Percentiles rank a stretch among this genome's conserved stretches.
These are phyloP conservation scores for Sarcodon aspratus DNA, from an alignment of 768 basidiomycete species.

Conservation along the genomic window DNA sequence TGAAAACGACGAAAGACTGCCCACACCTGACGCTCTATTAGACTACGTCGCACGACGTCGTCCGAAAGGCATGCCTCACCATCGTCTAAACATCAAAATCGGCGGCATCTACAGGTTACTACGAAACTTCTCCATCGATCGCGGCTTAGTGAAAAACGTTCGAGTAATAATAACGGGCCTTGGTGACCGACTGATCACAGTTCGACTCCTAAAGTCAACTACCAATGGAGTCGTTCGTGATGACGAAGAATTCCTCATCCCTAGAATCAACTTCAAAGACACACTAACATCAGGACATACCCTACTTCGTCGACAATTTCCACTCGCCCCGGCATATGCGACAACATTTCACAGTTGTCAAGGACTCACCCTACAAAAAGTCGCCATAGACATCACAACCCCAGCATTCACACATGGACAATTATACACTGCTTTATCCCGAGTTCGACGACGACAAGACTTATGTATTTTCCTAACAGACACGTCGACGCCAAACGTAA, in stretches of 20 bases:
- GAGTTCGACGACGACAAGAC: too few species aligned
- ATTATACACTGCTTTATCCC: too few species aligned
- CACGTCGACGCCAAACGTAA: too few species aligned
- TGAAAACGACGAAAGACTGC: background rate
- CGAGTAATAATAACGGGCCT: conserved; percentile 21
- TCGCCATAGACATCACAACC: too few species aligned
- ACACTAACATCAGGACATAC: conserved; percentile 18
- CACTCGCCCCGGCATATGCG: too few species aligned
- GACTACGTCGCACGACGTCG: conserved; percentile 11
- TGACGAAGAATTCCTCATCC: conserved; percentile 15
- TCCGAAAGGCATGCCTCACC: conserved; percentile 13
- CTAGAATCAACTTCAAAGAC: conserved; percentile 15
- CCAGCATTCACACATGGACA: too few species aligned
- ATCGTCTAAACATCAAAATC: conserved; percentile 19
- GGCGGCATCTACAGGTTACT: conserved; percentile 22
- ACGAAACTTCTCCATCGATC: conserved; percentile 25
- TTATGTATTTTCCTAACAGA: too few species aligned
- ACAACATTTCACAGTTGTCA: too few species aligned
- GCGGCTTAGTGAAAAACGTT: conserved; percentile 29
- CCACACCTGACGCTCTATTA: conserved; percentile 10
- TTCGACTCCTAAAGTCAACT: conserved; percentile 12
- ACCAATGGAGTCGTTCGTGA: conserved; percentile 6
- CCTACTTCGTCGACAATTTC: conserved; percentile 22
- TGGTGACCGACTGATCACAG: conserved; percentile 12
- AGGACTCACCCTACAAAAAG: too few species aligned